Evolutionary conservation across 1,284 basidiomycete species (phyloP).

Genomic region (Caloboletus inedulis): DNA sequence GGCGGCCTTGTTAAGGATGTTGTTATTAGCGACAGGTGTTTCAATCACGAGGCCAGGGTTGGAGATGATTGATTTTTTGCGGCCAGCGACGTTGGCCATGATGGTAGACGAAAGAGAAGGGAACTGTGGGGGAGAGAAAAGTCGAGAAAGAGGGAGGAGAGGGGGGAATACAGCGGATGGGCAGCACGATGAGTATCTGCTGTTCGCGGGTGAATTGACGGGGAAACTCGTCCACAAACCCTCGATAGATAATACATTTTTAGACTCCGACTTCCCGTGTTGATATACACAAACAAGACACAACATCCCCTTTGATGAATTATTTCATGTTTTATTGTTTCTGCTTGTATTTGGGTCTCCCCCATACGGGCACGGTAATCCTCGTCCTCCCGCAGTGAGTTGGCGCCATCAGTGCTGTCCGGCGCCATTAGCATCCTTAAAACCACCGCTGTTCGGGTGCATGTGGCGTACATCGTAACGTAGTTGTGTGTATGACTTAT

Average conservation of each 20-base stretch:
- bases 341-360: no score
- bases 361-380: not conserved
- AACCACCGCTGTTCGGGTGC: not conserved
- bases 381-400: no score
- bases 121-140: not conserved
- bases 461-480: slow-evolving; percentile 2
- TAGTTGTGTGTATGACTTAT: not conserved
- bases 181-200: slow-evolving; percentile 9
- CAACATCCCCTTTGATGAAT: slow-evolving; percentile 16
- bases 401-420: not conserved
- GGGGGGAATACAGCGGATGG: not conserved
- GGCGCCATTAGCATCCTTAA: not conserved
- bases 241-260: slow-evolving; percentile 33
- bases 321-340: not conserved
- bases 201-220: slow-evolving; percentile 8
- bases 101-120: slow-evolving; percentile 11
- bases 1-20: slow-evolving; percentile 82
- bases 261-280: slow-evolving; percentile 28
- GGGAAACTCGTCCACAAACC: slow-evolving; percentile 18
- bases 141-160: not conserved
- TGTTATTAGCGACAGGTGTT: slow-evolving; percentile 71
- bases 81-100: slow-evolving; percentile 69
- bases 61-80: slow-evolving; percentile 79
- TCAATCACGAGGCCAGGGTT: slow-evolving; percentile 66
- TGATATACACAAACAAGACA: slow-evolving; percentile 31